Percentiles rank a stretch among this genome's conserved stretches.
Evolutionary conservation across 495 filamentous ascomycete genomes (phyloP).

Genomic region (Eremomyces bilateralis): DNA sequence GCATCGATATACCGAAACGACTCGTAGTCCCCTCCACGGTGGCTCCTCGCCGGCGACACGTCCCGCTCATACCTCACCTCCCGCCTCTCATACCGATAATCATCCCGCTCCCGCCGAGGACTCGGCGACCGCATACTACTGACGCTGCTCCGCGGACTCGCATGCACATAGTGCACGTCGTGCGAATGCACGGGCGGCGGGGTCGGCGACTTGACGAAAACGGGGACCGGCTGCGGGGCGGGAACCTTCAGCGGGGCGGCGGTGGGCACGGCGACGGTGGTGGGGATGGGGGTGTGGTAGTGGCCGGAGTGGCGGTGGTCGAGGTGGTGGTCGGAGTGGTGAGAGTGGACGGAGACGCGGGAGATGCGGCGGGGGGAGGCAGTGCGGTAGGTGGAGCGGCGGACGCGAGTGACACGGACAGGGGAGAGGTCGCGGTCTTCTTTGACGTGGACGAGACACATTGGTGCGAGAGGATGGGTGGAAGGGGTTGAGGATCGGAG

Average conservation of each 20-base stretch:
- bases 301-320: background rate
- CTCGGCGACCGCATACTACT: too few species aligned
- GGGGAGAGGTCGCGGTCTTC: conserved; percentile 17
- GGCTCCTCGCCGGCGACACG: conserved; percentile 8
- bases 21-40: conserved; percentile 10
- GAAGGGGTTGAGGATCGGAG: background rate
- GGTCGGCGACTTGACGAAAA: conserved; percentile 12
- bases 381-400: conserved; percentile 4
- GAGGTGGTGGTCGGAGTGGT: background rate
- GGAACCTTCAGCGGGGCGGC: conserved; percentile 6
- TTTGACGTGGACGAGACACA: conserved; percentile 20
- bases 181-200: conserved; percentile 9
- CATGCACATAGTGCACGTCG: conserved; percentile 16
- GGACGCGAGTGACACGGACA: conserved; percentile 6
- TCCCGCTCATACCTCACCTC: conserved; percentile 13
- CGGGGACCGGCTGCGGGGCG: conserved; percentile 13
- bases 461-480: conserved; percentile 4
- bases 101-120: conserved; percentile 6
- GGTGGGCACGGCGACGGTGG: conserved; percentile 7
- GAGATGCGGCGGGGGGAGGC: conserved; percentile 7
- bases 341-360: background rate
- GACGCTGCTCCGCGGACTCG: conserved; percentile 11
- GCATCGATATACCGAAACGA: conserved; percentile 18
- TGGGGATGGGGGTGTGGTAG: conserved; percentile 2
- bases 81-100: conserved; percentile 14